A percentile compares a stretch with the other conserved stretches of the same genome.
These are phyloP conservation scores for Sphagnum fallax DNA, from an alignment of 228 moss, liverwort and hornwort species.

Conservation along the genomic window DNA sequence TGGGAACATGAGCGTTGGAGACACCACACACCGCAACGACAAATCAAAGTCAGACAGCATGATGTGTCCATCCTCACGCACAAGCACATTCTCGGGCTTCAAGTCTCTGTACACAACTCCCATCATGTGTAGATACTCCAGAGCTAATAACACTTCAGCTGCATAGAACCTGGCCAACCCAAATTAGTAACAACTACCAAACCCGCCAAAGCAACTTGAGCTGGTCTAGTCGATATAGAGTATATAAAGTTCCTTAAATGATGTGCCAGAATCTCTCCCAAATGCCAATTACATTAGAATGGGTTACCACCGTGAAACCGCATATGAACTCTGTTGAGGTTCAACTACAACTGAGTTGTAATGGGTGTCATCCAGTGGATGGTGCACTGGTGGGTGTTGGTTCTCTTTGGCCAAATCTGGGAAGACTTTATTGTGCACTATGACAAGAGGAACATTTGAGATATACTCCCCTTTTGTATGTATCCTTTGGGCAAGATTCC, in stretches of 20 bases:
- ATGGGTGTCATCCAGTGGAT: no score
- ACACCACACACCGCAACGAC: constrained; percentile 40
- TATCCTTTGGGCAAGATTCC: background rate
- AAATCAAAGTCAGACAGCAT: constrained; percentile 59
- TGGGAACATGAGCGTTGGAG: constrained; percentile 37
- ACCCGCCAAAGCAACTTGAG: background rate
- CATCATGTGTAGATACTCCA: constrained; percentile 65
- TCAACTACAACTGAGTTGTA: no score
- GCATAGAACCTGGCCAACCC: constrained; percentile 37
- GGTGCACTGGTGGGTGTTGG: no score
- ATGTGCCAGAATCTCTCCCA: background rate
- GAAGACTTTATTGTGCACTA: no score
- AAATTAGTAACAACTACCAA: background rate
- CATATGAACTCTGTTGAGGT: no score
- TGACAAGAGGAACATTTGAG: no score
- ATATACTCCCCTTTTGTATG: no score
- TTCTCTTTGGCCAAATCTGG: no score
- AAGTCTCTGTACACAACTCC: constrained; percentile 54
- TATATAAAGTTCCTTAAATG: background rate
- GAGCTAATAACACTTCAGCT: constrained; percentile 44
- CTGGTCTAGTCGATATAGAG: background rate
- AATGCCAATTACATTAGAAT: no score
- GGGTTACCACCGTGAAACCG: no score
- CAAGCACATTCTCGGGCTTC: constrained; percentile 55
- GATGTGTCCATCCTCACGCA: constrained; percentile 50